phyloP scores from a whole-genome alignment of 140 eudicot species.

The Bidens hawaiensis region DNA sequence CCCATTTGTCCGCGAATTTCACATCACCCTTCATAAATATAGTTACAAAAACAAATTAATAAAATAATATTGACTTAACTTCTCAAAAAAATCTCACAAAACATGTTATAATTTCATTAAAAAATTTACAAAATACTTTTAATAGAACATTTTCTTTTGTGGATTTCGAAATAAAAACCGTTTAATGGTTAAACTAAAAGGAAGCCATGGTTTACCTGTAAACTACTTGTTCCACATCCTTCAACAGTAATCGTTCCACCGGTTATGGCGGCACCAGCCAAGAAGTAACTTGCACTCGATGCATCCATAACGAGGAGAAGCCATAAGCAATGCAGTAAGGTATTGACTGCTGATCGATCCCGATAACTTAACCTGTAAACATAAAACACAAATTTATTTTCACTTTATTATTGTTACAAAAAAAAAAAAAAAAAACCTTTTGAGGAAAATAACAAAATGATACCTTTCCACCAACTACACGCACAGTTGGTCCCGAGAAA shows the following conservation, averaged over 20 bases:
- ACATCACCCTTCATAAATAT: constrained; percentile 71
- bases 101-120: not conserved
- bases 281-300: constrained; percentile 95
- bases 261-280: constrained; percentile 93
- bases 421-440: no score
- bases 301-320: constrained; percentile 93
- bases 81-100: not conserved
- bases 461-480: constrained; percentile 90
- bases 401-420: not conserved
- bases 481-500: constrained; percentile 84
- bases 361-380: constrained; percentile 78
- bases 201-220: constrained; percentile 51
- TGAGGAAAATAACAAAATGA: not conserved
- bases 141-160: not conserved
- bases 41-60: not conserved
- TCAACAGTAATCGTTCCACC: constrained; percentile 96
- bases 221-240: constrained; percentile 97
- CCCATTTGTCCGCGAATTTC: constrained; percentile 97
- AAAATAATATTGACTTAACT: not conserved
- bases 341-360: constrained; percentile 96
- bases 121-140: not conserved
- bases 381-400: not conserved
- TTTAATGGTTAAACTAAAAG: constrained; percentile 5
- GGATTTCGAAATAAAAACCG: not conserved
- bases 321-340: constrained; percentile 92